Percentiles rank a stretch among this genome's conserved stretches.
Conservation (phyloP, 805 yeast genomes). For the Starmera pachycereana region DNA sequence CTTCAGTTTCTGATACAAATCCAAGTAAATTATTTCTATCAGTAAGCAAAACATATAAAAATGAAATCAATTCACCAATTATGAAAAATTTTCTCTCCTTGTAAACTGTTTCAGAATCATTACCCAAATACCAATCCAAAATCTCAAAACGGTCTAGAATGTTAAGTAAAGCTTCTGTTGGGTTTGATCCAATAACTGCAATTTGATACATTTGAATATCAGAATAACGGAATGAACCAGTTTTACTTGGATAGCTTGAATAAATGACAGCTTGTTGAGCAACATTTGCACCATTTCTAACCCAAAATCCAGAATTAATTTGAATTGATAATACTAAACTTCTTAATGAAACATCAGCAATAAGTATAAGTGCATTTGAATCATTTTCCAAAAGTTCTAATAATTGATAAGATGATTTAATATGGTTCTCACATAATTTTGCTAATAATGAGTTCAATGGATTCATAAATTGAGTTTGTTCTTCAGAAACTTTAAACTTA, state of each 20-base stretch:
- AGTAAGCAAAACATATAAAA: constrained; percentile 56
- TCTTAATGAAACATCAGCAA: constrained; percentile 50
- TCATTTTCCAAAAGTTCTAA: no score
- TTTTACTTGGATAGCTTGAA: constrained; percentile 30
- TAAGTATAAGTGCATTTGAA: constrained; percentile 21
- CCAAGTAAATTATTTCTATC: constrained; percentile 57
- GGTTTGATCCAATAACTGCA: constrained; percentile 37
- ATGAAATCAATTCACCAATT: constrained; percentile 71
- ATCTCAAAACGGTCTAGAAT: constrained; percentile 54
- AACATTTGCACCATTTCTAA: constrained; percentile 55
- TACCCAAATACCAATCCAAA: constrained; percentile 34
- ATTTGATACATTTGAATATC: constrained; percentile 69
- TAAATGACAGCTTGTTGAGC: constrained; percentile 41
- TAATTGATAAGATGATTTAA: background rate
- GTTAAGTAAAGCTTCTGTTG: constrained; percentile 45
- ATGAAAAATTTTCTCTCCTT: constrained; percentile 43
- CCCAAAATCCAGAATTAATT: constrained; percentile 58
- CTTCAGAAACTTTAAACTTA: constrained; percentile 34
- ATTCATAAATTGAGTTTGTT: constrained; percentile 45
- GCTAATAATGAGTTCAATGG: constrained; percentile 53
- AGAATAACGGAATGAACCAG: constrained; percentile 48
- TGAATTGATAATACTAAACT: constrained; percentile 54
- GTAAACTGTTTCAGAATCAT: constrained; percentile 32
- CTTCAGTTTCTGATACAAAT: constrained; percentile 21
- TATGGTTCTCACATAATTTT: constrained; percentile 1